phyloP scores from a whole-genome alignment of 2,329 filamentous ascomycete genomes.

The Aspergillus fructus region DNA sequence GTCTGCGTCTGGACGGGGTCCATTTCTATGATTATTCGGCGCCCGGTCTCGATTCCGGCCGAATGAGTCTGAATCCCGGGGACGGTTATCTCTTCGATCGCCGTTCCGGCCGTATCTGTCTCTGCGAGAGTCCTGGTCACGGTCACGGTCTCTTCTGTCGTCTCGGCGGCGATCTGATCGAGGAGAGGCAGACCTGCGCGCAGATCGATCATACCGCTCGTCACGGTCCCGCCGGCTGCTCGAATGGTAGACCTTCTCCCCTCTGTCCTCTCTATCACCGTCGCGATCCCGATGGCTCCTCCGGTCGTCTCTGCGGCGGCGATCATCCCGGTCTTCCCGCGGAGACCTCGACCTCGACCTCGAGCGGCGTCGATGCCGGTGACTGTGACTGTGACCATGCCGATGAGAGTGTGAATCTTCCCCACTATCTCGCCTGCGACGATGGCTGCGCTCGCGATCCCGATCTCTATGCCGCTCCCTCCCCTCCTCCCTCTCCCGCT shows the following conservation, averaged over 20 bases:
- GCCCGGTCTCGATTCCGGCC: slow-evolving; percentile 20
- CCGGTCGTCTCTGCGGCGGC: slow-evolving; percentile 21
- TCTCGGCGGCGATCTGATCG: slow-evolving; percentile 19
- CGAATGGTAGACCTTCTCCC: slow-evolving; percentile 21
- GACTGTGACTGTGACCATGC: slow-evolving; percentile 20
- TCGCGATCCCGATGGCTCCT: slow-evolving; percentile 20
- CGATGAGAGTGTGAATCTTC: slow-evolving; percentile 26
- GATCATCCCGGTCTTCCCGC: slow-evolving; percentile 24
- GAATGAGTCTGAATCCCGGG: slow-evolving; percentile 18
- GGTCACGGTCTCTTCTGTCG: slow-evolving; percentile 15
- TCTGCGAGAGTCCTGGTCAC: slow-evolving; percentile 10
- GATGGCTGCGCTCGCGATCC: slow-evolving; percentile 24
- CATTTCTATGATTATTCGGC: background rate
- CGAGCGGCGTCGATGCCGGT: background rate
- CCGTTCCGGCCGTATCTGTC: slow-evolving; percentile 18
- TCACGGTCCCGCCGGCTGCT: slow-evolving; percentile 24
- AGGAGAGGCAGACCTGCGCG: slow-evolving; percentile 27
- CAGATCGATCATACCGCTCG: slow-evolving; percentile 23
- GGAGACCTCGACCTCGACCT: slow-evolving; percentile 15
- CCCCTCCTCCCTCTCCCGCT: slow-evolving; percentile 20
- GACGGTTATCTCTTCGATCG: slow-evolving; percentile 19
- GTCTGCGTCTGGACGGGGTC: slow-evolving; percentile 9
- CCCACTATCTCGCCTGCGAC: slow-evolving; percentile 22
- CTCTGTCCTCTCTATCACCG: slow-evolving; percentile 18
- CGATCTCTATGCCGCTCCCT: slow-evolving; percentile 18